Evolutionary conservation across 2,329 filamentous ascomycete genomes (phyloP), one percentile per base, ranked within the genome.

Genomic region (Escovopsis sp.): DNA sequence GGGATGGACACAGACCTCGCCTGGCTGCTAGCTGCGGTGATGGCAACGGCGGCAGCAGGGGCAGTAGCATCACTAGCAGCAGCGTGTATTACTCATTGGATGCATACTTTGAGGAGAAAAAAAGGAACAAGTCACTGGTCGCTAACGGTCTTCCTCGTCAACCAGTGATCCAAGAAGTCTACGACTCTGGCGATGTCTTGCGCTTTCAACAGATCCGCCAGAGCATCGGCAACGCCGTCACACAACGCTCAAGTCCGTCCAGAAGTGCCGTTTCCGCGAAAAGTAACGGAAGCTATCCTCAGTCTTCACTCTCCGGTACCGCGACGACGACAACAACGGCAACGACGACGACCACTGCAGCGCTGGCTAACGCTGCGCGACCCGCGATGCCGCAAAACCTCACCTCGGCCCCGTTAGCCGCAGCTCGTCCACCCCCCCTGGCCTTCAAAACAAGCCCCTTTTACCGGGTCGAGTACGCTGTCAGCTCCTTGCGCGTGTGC

Each of bases 381-480:
- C n/a, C n/a, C n/a, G n/a, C n/a, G 3, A 27, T 34, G 40, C 35
- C 34, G 31, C 36, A 7, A 34, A 42, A 26, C 35, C 39, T 23
- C 36, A 31, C 35, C 18, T 21, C 25, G 25, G 35, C 5, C 19
- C 34, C 27, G 16, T 25, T 17, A n/a, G 48, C 47, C 28, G 43
- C 46, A 16, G 46, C 47, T 35, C 38, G 45, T 6, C 27, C 39
- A 16, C 35, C 35, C 28, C 26, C 34, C 10, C 36, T 57, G 15
- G 38, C 42, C 10, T 68, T 66, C 61, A 88, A 83, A 49, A 56
- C 74, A 4, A 94, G 85, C 48, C 88, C 90, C 0, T 98, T 94
- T 55, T 94, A 88, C 50, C 71, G 72, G 10, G 65, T 88, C 23
- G 53, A 76, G 31, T 64, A 73, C 36, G 67, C 73, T 19, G 57